phyloP scores from a whole-genome alignment of 148 eudicot genomes.

The Dysphania ambrosioides region DNA sequence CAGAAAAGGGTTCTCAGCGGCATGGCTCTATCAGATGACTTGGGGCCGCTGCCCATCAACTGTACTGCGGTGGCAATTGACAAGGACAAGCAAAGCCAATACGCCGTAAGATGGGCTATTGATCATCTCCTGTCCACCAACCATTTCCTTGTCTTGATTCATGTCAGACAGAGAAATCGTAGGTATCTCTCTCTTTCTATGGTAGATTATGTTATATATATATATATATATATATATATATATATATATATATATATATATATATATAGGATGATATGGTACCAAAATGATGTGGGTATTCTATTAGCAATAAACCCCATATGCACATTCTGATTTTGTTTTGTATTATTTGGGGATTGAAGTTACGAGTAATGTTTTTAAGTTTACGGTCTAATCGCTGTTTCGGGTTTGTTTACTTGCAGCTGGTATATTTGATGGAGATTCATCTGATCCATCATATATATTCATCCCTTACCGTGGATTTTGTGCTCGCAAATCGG shows the following conservation, averaged over 20 bases:
- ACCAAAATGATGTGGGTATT: not conserved
- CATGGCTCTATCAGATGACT: slow-evolving; percentile 19
- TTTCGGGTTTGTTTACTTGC: slow-evolving; percentile 7
- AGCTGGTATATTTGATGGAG: slow-evolving; percentile 29
- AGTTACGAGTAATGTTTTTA: no score
- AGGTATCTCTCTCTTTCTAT: slow-evolving; percentile 31
- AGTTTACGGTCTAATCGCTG: not conserved
- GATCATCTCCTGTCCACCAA: slow-evolving; percentile 35
- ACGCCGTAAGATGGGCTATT: slow-evolving; percentile 61
- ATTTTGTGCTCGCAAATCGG: slow-evolving; percentile 61
- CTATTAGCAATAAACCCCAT: not conserved
- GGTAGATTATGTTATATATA: not conserved
- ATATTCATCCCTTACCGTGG: slow-evolving; percentile 40
- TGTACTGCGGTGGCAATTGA: slow-evolving; percentile 52
- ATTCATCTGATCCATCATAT: slow-evolving; percentile 29
- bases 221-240: no score
- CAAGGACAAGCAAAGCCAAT: slow-evolving; percentile 50
- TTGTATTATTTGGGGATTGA: not conserved
- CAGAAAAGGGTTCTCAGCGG: not conserved
- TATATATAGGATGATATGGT: not conserved
- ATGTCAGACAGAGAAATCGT: slow-evolving; percentile 49
- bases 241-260: no score
- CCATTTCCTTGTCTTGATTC: slow-evolving; percentile 35
- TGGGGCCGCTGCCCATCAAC: slow-evolving; percentile 12
- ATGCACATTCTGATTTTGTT: not conserved